These are phyloP conservation scores for Rhodotorula babjevae DNA, from an alignment of 768 basidiomycete genomes.

Conservation along the genomic window DNA sequence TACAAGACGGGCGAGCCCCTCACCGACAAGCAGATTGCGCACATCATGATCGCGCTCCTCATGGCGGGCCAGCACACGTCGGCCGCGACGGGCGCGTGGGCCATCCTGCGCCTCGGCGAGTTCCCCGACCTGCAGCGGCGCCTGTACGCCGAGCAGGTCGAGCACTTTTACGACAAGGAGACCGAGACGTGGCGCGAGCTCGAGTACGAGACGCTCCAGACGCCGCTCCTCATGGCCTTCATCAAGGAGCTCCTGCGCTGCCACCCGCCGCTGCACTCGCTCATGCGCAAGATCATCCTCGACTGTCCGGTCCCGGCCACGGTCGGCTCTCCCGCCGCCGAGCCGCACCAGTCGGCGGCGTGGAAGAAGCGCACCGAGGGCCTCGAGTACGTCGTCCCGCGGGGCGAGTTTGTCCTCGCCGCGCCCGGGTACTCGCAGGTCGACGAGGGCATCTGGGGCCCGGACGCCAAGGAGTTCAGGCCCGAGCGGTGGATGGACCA, in stretches of 20 bases:
- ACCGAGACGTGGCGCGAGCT: conserved; percentile 68
- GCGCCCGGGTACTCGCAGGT: conserved; percentile 81
- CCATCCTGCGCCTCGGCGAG: conserved; percentile 76
- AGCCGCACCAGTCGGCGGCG: conserved; percentile 10
- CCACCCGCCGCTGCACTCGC: conserved; percentile 93
- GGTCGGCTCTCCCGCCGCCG: conserved; percentile 68
- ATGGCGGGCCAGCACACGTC: conserved; percentile 99
- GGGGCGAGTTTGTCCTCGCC: conserved; percentile 82
- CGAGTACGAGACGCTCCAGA: conserved; percentile 79
- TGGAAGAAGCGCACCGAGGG: conserved; percentile 49
- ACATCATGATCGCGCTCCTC: conserved; percentile 96
- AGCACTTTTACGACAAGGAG: conserved; percentile 60
- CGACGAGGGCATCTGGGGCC: conserved; percentile 76
- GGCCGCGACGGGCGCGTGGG: conserved; percentile 86
- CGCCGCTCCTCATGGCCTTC: conserved; percentile 77
- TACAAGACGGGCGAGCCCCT: conserved; percentile 76
- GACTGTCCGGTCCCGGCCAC: conserved; percentile 76
- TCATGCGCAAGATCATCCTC: conserved; percentile 84
- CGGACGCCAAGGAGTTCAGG: conserved; percentile 62
- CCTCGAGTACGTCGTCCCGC: conserved; percentile 74
- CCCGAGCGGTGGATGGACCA: conserved; percentile 80
- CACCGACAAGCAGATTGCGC: conserved; percentile 85
- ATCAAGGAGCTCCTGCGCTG: conserved; percentile 90
- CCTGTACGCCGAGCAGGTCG: conserved; percentile 83
- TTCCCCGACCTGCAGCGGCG: conserved; percentile 71